Percentiles rank a stretch among this genome's conserved stretches.
These are phyloP conservation scores for Graphiopsis chlorocephala DNA, from an alignment of 2,329 filamentous ascomycete genomes.

Conservation along the genomic window DNA sequence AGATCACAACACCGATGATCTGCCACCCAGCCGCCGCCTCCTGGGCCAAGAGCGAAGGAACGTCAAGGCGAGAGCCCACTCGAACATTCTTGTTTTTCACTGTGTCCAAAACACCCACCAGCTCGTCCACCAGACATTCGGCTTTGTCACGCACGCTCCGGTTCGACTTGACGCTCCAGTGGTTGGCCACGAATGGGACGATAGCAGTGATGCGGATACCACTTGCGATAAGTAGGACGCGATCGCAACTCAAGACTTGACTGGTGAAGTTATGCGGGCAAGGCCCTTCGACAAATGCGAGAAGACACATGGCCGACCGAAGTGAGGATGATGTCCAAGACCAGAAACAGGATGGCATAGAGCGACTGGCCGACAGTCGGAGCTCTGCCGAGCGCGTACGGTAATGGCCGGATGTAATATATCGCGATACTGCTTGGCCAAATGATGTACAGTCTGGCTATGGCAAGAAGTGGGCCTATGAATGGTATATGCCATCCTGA, in stretches of 20 bases:
- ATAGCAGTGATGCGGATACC: not conserved
- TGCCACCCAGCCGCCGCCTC: not conserved
- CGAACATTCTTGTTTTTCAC: not conserved
- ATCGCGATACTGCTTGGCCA: not conserved
- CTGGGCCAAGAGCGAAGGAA: not conserved
- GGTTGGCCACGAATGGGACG: not conserved
- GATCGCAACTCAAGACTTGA: not conserved
- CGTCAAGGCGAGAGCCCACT: not conserved
- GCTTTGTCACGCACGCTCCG: not conserved
- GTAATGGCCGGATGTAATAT: not conserved
- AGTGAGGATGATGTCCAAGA: not conserved
- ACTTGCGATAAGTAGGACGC: not conserved
- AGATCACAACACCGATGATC: not conserved
- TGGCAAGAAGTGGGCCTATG: not conserved
- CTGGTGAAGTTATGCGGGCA: not conserved
- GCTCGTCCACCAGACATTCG: not conserved
- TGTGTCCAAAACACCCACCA: not conserved
- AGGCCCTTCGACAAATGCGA: not conserved
- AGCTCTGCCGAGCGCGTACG: not conserved
- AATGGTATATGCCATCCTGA: not conserved
- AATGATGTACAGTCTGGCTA: not conserved
- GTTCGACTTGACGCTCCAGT: not conserved
- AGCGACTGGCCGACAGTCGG: not conserved
- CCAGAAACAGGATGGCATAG: not conserved
- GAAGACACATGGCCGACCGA: not conserved